Percentiles rank a stretch among this genome's conserved stretches.
Conservation (phyloP, 1,284 basidiomycete genomes). For the Sporisorium graminicola region DNA sequence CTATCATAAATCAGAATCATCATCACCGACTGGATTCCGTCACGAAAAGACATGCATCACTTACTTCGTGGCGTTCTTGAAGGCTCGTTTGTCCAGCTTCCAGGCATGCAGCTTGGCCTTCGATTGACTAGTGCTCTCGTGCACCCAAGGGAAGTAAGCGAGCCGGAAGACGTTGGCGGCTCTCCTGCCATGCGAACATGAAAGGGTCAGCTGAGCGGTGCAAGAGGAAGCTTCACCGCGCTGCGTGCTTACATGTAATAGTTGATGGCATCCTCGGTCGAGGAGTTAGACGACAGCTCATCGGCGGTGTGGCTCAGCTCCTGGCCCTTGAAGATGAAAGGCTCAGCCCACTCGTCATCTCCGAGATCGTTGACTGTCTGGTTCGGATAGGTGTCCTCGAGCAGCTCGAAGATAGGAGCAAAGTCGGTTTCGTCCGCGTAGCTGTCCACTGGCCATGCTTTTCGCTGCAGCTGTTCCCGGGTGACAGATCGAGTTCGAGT, state of each 20-base stretch:
- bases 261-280: conserved; percentile 14
- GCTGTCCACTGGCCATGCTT: conserved; percentile 38
- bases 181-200: conserved; percentile 11
- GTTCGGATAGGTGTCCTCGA: conserved; percentile 19
- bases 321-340: conserved; percentile 27
- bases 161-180: conserved; percentile 39
- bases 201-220: not conserved
- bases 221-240: not conserved
- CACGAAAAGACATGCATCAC: not conserved
- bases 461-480: conserved; percentile 19
- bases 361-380: conserved; percentile 19
- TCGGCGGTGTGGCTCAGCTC: conserved; percentile 21
- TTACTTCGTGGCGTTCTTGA: conserved; percentile 16
- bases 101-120: conserved; percentile 34
- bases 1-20: not conserved
- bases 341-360: conserved; percentile 44
- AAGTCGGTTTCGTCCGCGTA: conserved; percentile 38
- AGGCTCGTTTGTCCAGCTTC: conserved; percentile 32
- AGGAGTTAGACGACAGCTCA: not conserved
- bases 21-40: not conserved
- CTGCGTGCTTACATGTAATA: conserved; percentile 33
- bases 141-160: conserved; percentile 47
- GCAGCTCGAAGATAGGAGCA: conserved; percentile 24
- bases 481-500: not conserved
- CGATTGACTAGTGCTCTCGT: conserved; percentile 27